phyloP scores from a whole-genome alignment of 176 grass and related monocot species.

The Dendrocalamus sinicus region DNA sequence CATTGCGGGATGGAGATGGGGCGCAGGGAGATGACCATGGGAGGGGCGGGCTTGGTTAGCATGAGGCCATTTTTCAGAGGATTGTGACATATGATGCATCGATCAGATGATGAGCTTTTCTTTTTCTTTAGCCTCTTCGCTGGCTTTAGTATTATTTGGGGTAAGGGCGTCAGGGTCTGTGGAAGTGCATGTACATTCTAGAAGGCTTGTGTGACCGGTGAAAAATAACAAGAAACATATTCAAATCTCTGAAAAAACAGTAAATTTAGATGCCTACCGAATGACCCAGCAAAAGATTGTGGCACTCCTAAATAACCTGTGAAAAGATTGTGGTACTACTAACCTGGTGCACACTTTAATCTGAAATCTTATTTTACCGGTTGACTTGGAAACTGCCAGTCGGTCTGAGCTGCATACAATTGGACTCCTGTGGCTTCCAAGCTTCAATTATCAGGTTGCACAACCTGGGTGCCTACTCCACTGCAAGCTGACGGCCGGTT shows the following conservation, averaged over 20 bases:
- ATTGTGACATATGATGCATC: background rate
- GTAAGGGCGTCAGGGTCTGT: background rate
- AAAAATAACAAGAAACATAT: background rate
- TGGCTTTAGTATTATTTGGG: conserved; percentile 8
- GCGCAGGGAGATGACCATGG: conserved; percentile 19
- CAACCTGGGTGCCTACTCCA: background rate
- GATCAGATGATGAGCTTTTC: background rate
- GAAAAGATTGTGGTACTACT: background rate
- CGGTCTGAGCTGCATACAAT: background rate
- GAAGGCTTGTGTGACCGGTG: background rate
- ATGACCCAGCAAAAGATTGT: too few species aligned
- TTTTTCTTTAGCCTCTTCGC: conserved; percentile 48
- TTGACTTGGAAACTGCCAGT: background rate
- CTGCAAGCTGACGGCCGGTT: too few species aligned
- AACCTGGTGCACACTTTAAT: background rate
- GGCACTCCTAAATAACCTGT: too few species aligned
- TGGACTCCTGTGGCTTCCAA: background rate
- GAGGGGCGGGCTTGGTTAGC: conserved; percentile 5
- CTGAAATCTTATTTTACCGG: background rate
- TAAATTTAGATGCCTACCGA: background rate
- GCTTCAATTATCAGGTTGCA: background rate
- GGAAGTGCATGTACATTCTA: background rate
- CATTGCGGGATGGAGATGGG: conserved; percentile 56
- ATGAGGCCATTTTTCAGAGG: conserved; percentile 28
- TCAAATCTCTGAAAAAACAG: background rate